phyloP scores from a whole-genome alignment of 139 green algal species.

The Nannochloris sp. region DNA sequence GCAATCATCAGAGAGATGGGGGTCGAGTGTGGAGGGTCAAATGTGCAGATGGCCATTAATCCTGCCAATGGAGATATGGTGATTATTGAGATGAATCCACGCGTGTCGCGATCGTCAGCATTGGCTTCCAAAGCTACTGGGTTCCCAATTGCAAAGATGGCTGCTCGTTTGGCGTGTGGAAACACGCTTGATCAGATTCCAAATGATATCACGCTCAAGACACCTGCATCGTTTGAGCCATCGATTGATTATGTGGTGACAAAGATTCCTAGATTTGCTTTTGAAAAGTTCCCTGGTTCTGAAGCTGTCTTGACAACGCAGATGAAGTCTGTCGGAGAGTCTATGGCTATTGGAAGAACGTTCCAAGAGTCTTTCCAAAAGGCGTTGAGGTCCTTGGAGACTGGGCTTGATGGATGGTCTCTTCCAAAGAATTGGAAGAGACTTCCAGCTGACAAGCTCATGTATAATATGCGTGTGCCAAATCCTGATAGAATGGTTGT shows the following conservation, averaged over 20 bases:
- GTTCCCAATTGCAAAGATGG: constrained; percentile 99
- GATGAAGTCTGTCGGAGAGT: constrained; percentile 94
- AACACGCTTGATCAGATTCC: constrained; percentile 95
- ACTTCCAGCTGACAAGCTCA: constrained; percentile 59
- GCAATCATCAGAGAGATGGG: constrained; percentile 96
- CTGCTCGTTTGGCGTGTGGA: constrained; percentile 92
- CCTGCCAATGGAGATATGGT: constrained; percentile 68
- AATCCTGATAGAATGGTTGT: constrained; percentile 80
- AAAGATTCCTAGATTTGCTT: constrained; percentile 93
- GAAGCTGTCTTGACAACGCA: constrained; percentile 83
- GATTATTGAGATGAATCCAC: constrained; percentile 99
- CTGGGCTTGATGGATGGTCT: constrained; percentile 76
- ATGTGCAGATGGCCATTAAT: constrained; percentile 97
- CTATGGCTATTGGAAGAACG: constrained; percentile 97
- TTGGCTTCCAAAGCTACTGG: constrained; percentile 96
- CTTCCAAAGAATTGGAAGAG: constrained; percentile 73
- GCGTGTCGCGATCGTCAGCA: constrained; percentile 91
- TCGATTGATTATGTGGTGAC: constrained; percentile 99
- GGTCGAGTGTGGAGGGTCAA: constrained; percentile 96
- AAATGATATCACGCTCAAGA: constrained; percentile 99
- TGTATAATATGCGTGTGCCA: constrained; percentile 81
- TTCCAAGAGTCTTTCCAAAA: constrained; percentile 98
- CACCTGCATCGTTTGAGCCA: constrained; percentile 96
- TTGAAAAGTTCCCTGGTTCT: constrained; percentile 97
- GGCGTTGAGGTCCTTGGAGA: constrained; percentile 89